Evolutionary conservation across 371 early-diverging fungal species (phyloP).

Genomic region (Blakeslea trispora): DNA sequence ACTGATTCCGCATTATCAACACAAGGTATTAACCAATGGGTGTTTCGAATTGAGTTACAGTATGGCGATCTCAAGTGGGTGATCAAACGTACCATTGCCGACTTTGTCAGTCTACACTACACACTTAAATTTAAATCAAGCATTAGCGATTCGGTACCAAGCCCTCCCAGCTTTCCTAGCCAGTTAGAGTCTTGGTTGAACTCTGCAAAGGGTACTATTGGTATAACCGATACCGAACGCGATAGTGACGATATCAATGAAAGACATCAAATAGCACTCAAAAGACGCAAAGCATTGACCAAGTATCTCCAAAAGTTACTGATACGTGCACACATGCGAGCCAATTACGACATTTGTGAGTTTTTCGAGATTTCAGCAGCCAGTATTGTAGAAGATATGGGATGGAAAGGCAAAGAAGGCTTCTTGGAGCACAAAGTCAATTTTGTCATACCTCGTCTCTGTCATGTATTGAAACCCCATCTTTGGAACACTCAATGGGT

Average conservation of each 20-base stretch:
- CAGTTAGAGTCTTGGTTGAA: slow-evolving; percentile 47
- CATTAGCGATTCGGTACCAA: slow-evolving; percentile 31
- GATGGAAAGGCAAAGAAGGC: slow-evolving; percentile 88
- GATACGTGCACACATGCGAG: slow-evolving; percentile 57
- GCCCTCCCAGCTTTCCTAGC: slow-evolving; percentile 47
- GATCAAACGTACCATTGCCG: slow-evolving; percentile 64
- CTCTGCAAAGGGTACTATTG: slow-evolving; percentile 33
- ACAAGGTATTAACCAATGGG: slow-evolving; percentile 43
- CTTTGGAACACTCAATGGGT: slow-evolving; percentile 75
- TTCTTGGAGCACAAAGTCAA: slow-evolving; percentile 64
- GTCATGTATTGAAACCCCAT: slow-evolving; percentile 33
- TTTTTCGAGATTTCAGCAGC: slow-evolving; percentile 79
- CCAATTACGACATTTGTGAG: slow-evolving; percentile 73
- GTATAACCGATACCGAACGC: slow-evolving; percentile 14
- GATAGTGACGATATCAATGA: slow-evolving; percentile 31
- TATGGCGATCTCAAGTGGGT: slow-evolving; percentile 86
- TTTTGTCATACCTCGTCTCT: slow-evolving; percentile 44
- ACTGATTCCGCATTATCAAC: slow-evolving; percentile 55
- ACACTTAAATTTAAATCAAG: slow-evolving; percentile 52
- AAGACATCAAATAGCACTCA: slow-evolving; percentile 40
- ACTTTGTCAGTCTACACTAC: slow-evolving; percentile 71
- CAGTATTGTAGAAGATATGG: slow-evolving; percentile 74
- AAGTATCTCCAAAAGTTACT: slow-evolving; percentile 62
- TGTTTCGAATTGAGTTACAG: slow-evolving; percentile 74
- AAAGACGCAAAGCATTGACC: slow-evolving; percentile 68